Percentiles rank a stretch among this genome's conserved stretches.
phyloP scores from a whole-genome alignment of 2,329 filamentous ascomycete genomes.

The Tympanopsis confertula region DNA sequence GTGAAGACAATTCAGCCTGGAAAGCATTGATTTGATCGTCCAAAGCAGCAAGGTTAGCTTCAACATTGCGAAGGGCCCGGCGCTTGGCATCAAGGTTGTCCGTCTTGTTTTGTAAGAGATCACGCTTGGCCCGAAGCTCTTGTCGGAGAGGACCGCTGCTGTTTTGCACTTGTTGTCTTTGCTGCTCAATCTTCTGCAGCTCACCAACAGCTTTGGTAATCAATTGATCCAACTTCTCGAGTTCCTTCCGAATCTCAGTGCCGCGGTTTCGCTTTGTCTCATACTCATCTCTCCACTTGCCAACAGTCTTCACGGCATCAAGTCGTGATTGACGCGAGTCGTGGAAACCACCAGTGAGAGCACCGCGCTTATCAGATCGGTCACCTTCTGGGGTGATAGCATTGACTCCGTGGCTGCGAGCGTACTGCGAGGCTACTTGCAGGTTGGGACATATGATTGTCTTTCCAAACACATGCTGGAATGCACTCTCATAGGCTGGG shows the following conservation, averaged over 20 bases:
- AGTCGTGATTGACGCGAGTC: constrained; percentile 77
- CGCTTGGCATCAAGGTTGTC: constrained; percentile 63
- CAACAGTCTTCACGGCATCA: constrained; percentile 68
- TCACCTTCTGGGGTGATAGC: constrained; percentile 93
- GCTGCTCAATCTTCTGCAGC: constrained; percentile 71
- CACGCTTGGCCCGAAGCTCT: constrained; percentile 66
- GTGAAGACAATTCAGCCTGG: constrained; percentile 68
- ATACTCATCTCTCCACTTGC: constrained; percentile 63
- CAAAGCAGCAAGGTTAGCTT: constrained; percentile 64
- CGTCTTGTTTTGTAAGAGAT: constrained; percentile 61
- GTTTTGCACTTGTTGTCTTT: constrained; percentile 64
- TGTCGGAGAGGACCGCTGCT: constrained; percentile 71
- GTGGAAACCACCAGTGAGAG: constrained; percentile 87
- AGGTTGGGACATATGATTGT: constrained; percentile 89
- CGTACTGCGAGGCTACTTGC: constrained; percentile 78
- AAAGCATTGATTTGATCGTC: constrained; percentile 65
- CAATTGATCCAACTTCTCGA: constrained; percentile 75
- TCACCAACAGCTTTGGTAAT: constrained; percentile 80
- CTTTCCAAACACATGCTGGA: constrained; percentile 90
- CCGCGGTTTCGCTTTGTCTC: constrained; percentile 56
- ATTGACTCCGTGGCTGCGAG: constrained; percentile 79
- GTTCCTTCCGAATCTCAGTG: constrained; percentile 52
- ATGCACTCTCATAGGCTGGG: constrained; percentile 65
- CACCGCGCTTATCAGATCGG: constrained; percentile 86
- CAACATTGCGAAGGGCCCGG: constrained; percentile 54